Conservation (phyloP, 768 basidiomycete genomes). For the Collybia sordida region DNA sequence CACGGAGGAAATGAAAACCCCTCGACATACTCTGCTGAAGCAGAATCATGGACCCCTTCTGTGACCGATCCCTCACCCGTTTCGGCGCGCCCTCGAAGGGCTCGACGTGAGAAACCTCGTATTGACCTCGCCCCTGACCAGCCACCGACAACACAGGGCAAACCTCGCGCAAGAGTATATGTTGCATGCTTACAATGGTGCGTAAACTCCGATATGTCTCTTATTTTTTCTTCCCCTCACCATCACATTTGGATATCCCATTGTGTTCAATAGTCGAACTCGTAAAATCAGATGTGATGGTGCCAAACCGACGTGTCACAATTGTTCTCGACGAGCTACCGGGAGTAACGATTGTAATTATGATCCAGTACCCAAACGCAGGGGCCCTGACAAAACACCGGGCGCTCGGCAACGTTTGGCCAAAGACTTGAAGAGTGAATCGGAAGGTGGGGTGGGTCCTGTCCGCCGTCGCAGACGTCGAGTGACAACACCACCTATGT, state of each 20-base stretch:
- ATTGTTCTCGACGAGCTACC: conserved; percentile 57
- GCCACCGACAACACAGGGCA: conserved; percentile 82
- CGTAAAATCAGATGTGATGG: conserved; percentile 86
- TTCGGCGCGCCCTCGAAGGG: conserved; percentile 31
- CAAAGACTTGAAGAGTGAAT: conserved; percentile 36
- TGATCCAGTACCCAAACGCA: conserved; percentile 70
- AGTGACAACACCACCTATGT: conserved; percentile 15
- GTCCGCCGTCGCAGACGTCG: conserved; percentile 36
- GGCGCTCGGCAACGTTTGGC: conserved; percentile 71
- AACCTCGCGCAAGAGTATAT: conserved; percentile 69
- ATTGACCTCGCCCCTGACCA: conserved; percentile 76
- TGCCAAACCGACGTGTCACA: conserved; percentile 73
- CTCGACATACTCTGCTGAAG: conserved; percentile 1
- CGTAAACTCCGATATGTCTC: conserved; percentile 12
- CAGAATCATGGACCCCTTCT: conserved; percentile 1
- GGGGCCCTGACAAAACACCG: conserved; percentile 79
- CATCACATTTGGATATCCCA: conserved; percentile 7
- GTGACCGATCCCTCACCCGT: conserved; percentile 1
- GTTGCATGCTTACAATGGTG: conserved; percentile 82
- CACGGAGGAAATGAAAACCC: neutral
- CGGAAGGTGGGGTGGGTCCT: conserved; percentile 19
- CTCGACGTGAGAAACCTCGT: conserved; percentile 53
- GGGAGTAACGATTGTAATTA: conserved; percentile 56
- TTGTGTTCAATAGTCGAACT: conserved; percentile 48
- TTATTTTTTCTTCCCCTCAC: conserved; percentile 5